Evolutionary conservation across 257 asterid genomes (phyloP).

Genomic region (Plantago elongata): DNA sequence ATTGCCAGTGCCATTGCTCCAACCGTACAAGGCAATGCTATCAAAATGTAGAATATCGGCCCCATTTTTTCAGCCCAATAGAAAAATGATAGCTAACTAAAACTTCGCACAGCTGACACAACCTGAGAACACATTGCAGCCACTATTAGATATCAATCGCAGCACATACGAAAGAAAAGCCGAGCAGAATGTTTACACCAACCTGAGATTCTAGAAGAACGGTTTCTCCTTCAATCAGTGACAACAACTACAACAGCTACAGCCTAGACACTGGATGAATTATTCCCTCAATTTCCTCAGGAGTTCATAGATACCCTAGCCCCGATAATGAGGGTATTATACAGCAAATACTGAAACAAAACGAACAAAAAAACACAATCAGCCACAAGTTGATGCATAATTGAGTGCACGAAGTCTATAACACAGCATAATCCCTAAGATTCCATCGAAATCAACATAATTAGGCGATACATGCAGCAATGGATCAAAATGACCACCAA

Average conservation of each 20-base stretch:
- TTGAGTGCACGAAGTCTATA: constrained; percentile 17
- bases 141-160: constrained; percentile 19
- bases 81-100: constrained; percentile 19
- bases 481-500: too few species aligned
- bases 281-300: constrained; percentile 4
- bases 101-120: constrained; percentile 12
- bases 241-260: constrained; percentile 17
- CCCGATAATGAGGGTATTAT: constrained; percentile 27
- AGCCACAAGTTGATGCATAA: constrained; percentile 16
- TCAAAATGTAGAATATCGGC: constrained; percentile 63
- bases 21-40: constrained; percentile 84
- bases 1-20: constrained; percentile 78
- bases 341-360: constrained; percentile 18
- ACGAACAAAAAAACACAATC: neutral
- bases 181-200: constrained; percentile 1
- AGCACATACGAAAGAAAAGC: constrained; percentile 2
- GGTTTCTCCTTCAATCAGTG: constrained; percentile 13
- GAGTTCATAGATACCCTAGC: constrained; percentile 22
- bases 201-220: constrained; percentile 27
- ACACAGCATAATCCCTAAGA: neutral
- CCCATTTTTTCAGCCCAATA: constrained; percentile 54
- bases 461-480: too few species aligned
- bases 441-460: too few species aligned
- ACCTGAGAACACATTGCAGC: constrained; percentile 15
- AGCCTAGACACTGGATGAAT: neutral